phyloP scores from a whole-genome alignment of 2,329 filamentous ascomycete genomes.

The Trichoderma aggressivum region DNA sequence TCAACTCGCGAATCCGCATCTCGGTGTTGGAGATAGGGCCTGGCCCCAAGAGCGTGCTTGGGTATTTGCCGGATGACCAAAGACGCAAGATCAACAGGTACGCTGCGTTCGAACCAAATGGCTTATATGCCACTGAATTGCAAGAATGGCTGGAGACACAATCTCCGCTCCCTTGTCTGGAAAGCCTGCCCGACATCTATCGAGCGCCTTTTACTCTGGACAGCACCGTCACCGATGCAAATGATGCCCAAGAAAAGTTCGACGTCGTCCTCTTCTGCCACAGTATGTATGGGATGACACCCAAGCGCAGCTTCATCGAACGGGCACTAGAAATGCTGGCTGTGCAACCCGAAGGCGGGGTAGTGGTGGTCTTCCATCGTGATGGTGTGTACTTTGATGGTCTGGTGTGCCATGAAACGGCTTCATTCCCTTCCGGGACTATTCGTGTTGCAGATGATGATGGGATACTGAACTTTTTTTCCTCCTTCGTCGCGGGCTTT shows the following conservation, averaged over 20 bases:
- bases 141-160: slow-evolving; percentile 40
- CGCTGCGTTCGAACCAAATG: slow-evolving; percentile 52
- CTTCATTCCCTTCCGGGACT: slow-evolving; percentile 44
- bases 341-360: slow-evolving; percentile 35
- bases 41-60: slow-evolving; percentile 53
- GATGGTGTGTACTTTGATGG: slow-evolving; percentile 43
- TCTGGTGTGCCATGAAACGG: slow-evolving; percentile 46
- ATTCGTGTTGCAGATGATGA: slow-evolving; percentile 45
- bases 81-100: slow-evolving; percentile 48
- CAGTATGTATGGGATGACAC: slow-evolving; percentile 60
- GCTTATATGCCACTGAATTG: slow-evolving; percentile 42
- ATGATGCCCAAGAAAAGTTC: slow-evolving; percentile 38
- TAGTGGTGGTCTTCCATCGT: slow-evolving; percentile 57
- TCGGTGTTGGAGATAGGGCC: slow-evolving; percentile 60
- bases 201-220: slow-evolving; percentile 38
- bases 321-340: slow-evolving; percentile 47
- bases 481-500: slow-evolving; percentile 50
- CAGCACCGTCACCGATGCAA: slow-evolving; percentile 20
- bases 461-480: slow-evolving; percentile 47
- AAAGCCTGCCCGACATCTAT: slow-evolving; percentile 38
- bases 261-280: slow-evolving; percentile 61
- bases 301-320: slow-evolving; percentile 45
- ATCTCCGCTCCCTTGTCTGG: slow-evolving; percentile 41
- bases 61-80: slow-evolving; percentile 40
- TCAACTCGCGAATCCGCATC: slow-evolving; percentile 39